phyloP scores from a whole-genome alignment of 805 yeast species.

The Ogataea trehalophila region DNA sequence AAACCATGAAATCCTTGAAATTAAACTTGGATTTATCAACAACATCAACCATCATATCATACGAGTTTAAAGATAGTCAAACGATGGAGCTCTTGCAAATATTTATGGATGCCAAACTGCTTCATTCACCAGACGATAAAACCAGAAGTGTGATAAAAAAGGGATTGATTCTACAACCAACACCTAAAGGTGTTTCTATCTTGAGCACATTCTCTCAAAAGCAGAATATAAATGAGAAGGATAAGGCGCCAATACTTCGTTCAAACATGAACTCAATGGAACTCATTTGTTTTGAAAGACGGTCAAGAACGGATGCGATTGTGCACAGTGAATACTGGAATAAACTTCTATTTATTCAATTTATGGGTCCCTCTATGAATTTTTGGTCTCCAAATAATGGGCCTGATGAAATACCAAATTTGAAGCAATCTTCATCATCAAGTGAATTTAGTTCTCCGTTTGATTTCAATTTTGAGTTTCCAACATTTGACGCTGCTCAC shows the following conservation, averaged over 20 bases:
- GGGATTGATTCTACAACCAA: slow-evolving; percentile 61
- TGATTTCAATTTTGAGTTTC: slow-evolving; percentile 9
- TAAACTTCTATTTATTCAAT: slow-evolving; percentile 51
- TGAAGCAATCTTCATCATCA: slow-evolving; percentile 19
- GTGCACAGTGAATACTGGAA: slow-evolving; percentile 59
- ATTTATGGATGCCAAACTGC: slow-evolving; percentile 56
- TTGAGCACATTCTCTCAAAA: slow-evolving; percentile 55
- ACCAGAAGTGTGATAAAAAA: slow-evolving; percentile 48
- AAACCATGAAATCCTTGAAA: slow-evolving; percentile 43
- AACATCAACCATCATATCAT: slow-evolving; percentile 51
- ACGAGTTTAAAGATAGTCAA: slow-evolving; percentile 44
- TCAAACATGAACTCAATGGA: slow-evolving; percentile 69
- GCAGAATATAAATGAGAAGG: slow-evolving; percentile 42
- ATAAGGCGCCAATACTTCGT: slow-evolving; percentile 30
- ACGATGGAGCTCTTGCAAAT: slow-evolving; percentile 42
- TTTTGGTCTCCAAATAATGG: slow-evolving; percentile 57
- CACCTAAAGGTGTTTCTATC: slow-evolving; percentile 83
- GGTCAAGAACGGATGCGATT: slow-evolving; percentile 50
- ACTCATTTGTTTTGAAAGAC: slow-evolving; percentile 63
- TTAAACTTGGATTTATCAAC: slow-evolving; percentile 43
- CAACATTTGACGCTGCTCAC: slow-evolving; percentile 3
- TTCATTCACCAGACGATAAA: slow-evolving; percentile 74
- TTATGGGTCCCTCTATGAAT: slow-evolving; percentile 67
- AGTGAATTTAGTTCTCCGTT: slow-evolving; percentile 8
- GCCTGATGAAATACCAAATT: slow-evolving; percentile 44